phyloP scores from a whole-genome alignment of 768 basidiomycete species.

The Tricholomella constricta region DNA sequence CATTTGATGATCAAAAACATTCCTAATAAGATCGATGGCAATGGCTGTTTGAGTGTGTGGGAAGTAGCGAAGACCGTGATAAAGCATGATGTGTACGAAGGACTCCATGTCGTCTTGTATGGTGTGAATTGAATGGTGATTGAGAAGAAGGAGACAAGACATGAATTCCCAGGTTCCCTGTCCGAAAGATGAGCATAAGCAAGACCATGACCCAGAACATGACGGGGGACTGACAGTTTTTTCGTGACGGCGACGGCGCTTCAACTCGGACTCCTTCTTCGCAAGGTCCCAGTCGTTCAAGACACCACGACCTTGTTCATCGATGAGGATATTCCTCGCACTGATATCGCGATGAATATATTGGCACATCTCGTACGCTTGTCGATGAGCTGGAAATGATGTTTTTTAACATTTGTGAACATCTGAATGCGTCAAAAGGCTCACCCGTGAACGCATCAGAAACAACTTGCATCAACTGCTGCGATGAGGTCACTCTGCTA shows the following conservation, averaged over 20 bases:
- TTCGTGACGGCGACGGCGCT: not conserved
- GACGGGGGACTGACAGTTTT: conserved; percentile 5
- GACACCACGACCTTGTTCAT: conserved; percentile 2
- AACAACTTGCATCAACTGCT: conserved; percentile 20
- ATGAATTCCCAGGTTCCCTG: conserved; percentile 19
- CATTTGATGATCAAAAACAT: not conserved
- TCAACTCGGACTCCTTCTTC: not conserved
- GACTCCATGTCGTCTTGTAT: conserved; percentile 18
- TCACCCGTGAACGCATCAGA: conserved; percentile 26
- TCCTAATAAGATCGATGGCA: not conserved
- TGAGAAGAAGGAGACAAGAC: conserved; percentile 5
- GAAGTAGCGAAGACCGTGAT: conserved; percentile 11
- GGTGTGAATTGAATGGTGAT: not conserved
- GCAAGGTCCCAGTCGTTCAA: conserved; percentile 20
- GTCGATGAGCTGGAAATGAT: not conserved
- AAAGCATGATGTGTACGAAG: conserved; percentile 9
- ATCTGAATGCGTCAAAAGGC: not conserved
- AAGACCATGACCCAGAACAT: not conserved
- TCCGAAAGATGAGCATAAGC: not conserved
- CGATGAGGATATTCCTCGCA: conserved; percentile 13
- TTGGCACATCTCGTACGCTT: conserved; percentile 9
- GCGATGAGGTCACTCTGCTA: conserved; percentile 14
- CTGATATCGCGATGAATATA: conserved; percentile 16
- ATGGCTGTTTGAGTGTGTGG: not conserved
- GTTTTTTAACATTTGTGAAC: not conserved